These are phyloP conservation scores for Fusarium albosuccineum DNA, from an alignment of 2,329 filamentous ascomycete species.

Conservation along the genomic window DNA sequence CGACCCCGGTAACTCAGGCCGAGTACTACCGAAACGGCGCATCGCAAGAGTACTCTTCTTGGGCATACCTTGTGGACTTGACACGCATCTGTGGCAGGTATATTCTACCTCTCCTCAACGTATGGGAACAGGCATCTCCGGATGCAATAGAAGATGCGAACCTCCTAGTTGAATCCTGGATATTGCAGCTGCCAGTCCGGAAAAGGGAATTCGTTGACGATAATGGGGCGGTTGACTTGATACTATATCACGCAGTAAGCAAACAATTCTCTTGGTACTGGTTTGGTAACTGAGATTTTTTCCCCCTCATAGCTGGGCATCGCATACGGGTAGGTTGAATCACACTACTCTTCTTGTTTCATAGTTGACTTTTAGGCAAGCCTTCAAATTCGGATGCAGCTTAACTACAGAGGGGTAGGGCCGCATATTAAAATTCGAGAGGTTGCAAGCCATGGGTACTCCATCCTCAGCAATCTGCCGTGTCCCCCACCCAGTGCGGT, in stretches of 20 bases:
- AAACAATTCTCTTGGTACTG: background rate
- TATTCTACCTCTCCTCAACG: conserved; percentile 32
- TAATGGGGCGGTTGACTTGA: conserved; percentile 38
- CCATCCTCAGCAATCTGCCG: conserved; percentile 9
- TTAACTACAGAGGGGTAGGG: conserved; percentile 13
- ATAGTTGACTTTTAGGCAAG: conserved; percentile 15
- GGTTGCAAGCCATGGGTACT: background rate
- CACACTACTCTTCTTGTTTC: background rate
- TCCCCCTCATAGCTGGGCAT: conserved; percentile 29
- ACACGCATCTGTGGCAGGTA: conserved; percentile 36
- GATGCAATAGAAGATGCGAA: conserved; percentile 31
- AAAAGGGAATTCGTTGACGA: conserved; percentile 33
- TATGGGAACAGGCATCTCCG: background rate
- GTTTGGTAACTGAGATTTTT: conserved; percentile 17
- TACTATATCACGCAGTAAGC: conserved; percentile 44
- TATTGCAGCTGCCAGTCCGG: conserved; percentile 26
- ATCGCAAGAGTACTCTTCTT: conserved; percentile 34
- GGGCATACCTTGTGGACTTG: conserved; percentile 40
- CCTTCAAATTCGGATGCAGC: conserved; percentile 40
- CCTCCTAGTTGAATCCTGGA: conserved; percentile 33
- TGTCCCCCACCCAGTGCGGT: background rate
- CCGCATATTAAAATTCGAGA: conserved; percentile 16
- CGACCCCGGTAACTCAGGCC: conserved; percentile 23
- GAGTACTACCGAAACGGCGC: conserved; percentile 25
- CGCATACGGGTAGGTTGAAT: conserved; percentile 39